Evolutionary conservation across 140 eudicot genomes (phyloP).

Genomic region (Stevia rebaudiana): DNA sequence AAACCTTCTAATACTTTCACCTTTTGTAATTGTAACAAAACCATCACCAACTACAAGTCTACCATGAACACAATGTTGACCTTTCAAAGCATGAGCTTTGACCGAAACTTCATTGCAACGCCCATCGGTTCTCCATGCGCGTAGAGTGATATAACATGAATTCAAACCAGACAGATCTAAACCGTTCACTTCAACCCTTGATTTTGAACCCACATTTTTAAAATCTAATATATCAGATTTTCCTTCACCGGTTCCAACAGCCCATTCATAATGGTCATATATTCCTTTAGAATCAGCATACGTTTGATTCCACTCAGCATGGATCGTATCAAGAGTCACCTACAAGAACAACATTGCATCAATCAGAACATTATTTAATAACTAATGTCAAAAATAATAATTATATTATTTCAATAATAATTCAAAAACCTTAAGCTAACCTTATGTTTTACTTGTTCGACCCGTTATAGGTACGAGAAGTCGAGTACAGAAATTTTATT

Average conservation of each 20-base stretch:
- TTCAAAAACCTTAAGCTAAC: neutral
- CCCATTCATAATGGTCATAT: slow-evolving; percentile 95
- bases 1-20: slow-evolving; percentile 75
- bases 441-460: neutral
- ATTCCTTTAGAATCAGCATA: slow-evolving; percentile 66
- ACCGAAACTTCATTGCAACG: slow-evolving; percentile 77
- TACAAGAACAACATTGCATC: slow-evolving; percentile 26
- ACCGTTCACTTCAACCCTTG: slow-evolving; percentile 69
- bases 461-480: neutral
- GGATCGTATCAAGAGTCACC: slow-evolving; percentile 81
- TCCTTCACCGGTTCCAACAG: slow-evolving; percentile 91
- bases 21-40: slow-evolving; percentile 73
- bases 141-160: slow-evolving; percentile 84
- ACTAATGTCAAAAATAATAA: neutral
- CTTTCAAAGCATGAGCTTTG: slow-evolving; percentile 95
- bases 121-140: slow-evolving; percentile 94
- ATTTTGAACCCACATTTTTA: slow-evolving; percentile 84
- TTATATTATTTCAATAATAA: neutral
- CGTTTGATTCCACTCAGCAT: slow-evolving; percentile 90
- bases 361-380: neutral
- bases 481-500: too few species aligned
- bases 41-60: slow-evolving; percentile 97
- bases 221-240: slow-evolving; percentile 86
- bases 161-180: slow-evolving; percentile 64
- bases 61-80: slow-evolving; percentile 92